Percentiles rank a stretch among this genome's conserved stretches.
Evolutionary conservation across 352 stramenopile genomes (phyloP).

Genomic region (Blastocystis sp.): DNA sequence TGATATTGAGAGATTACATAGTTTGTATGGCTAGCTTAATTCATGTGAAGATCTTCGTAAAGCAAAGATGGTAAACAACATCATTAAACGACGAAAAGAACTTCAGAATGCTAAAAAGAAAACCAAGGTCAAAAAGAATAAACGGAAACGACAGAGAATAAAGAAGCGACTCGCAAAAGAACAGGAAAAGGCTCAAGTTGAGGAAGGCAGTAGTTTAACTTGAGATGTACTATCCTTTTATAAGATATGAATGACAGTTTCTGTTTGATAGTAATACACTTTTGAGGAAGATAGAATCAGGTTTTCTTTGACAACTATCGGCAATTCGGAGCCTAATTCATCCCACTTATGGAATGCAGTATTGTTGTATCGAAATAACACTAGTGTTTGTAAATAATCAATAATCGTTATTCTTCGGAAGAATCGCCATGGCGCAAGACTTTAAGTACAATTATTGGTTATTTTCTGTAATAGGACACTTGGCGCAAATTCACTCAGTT

Average conservation of each 20-base stretch:
- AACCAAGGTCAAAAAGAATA: neutral
- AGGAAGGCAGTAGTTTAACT: neutral
- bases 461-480: neutral
- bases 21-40: neutral
- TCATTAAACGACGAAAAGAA: slow-evolving; percentile 32
- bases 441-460: neutral
- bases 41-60: slow-evolving; percentile 28
- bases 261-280: too few species aligned
- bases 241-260: too few species aligned
- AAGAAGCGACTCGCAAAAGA: neutral
- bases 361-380: too few species aligned
- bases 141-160: slow-evolving; percentile 1
- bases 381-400: too few species aligned
- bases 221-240: too few species aligned
- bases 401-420: too few species aligned
- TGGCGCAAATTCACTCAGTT: neutral
- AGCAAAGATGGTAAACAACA: slow-evolving; percentile 56
- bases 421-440: too few species aligned
- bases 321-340: too few species aligned
- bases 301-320: too few species aligned
- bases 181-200: neutral
- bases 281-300: too few species aligned
- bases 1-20: slow-evolving; percentile 32
- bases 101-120: slow-evolving; percentile 31
- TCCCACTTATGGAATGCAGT: too few species aligned